Evolutionary conservation across 176 grass and related monocot species (phyloP).

Genomic region (Panicum miliaceum): DNA sequence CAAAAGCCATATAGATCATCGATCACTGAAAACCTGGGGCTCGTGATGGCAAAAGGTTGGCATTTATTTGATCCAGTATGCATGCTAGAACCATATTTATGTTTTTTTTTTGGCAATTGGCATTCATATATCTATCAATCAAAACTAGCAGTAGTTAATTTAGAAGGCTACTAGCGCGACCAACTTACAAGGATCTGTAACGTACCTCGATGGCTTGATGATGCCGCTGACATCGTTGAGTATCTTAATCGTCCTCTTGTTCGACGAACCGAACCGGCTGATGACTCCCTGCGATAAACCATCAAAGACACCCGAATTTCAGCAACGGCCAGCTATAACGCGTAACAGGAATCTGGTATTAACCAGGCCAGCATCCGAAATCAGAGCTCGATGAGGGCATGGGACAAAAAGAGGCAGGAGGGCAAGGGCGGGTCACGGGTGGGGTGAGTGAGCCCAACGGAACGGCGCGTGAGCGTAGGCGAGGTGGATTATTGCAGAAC

Average conservation of each 20-base stretch:
- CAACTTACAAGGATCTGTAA: neutral
- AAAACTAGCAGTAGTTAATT: neutral
- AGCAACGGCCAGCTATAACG: neutral
- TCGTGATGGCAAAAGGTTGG: neutral
- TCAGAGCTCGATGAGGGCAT: neutral
- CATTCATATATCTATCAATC: neutral
- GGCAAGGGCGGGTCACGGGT: neutral
- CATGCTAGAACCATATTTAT: neutral
- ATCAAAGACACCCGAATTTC: neutral
- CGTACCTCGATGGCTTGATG: constrained; percentile 73
- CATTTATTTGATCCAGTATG: constrained; percentile 18
- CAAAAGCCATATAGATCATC: neutral
- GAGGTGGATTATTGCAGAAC: neutral
- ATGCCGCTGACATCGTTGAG: constrained; percentile 78
- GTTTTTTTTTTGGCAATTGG: neutral
- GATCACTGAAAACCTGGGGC: neutral
- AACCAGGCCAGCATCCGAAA: neutral
- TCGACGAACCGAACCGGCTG: constrained; percentile 44
- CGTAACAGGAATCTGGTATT: constrained; percentile 5
- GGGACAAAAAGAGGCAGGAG: neutral
- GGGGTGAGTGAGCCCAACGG: neutral
- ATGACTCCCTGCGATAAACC: constrained; percentile 56
- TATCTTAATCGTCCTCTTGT: constrained; percentile 61
- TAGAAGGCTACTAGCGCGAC: neutral
- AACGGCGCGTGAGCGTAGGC: neutral